phyloP scores from a whole-genome alignment of 208 protist genomes.

The Willaertia magna region DNA sequence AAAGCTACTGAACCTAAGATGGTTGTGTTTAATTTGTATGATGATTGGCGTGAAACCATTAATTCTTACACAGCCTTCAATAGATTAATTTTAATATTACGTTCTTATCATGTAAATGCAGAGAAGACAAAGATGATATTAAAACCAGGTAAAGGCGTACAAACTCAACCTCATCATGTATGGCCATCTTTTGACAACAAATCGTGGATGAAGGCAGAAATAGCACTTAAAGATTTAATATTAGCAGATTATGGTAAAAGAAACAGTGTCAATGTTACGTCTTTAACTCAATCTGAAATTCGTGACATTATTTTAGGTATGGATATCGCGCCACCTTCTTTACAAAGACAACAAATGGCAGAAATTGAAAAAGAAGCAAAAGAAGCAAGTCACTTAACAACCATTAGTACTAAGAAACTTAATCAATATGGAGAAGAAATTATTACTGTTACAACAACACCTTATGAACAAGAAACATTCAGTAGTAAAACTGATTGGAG shows the following conservation, averaged over 20 bases:
- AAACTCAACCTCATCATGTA: conserved; percentile 91
- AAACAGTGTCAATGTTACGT: conserved; percentile 97
- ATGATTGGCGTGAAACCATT: conserved; percentile 98
- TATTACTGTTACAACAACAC: conserved; percentile 59
- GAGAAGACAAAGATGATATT: conserved; percentile 91
- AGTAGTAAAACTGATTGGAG: conserved; percentile 81
- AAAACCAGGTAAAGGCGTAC: conserved; percentile 83
- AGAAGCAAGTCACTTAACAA: conserved; percentile 58
- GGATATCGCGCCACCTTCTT: conserved; percentile 92
- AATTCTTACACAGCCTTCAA: conserved; percentile 97
- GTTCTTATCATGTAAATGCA: conserved; percentile 93
- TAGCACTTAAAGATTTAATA: conserved; percentile 98
- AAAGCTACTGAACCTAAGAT: conserved; percentile 95
- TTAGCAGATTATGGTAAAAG: conserved; percentile 97
- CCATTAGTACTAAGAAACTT: conserved; percentile 58
- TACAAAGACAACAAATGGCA: conserved; percentile 95
- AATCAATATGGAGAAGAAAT: conserved; percentile 81
- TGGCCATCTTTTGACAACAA: conserved; percentile 97
- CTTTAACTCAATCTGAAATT: conserved; percentile 98
- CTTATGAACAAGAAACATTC: conserved; percentile 73
- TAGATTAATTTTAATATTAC: conserved; percentile 96
- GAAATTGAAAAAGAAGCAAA: conserved; percentile 88
- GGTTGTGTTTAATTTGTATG: conserved; percentile 98
- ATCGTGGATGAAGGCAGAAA: conserved; percentile 97
- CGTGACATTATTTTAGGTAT: conserved; percentile 99